Evolutionary conservation across 2,329 filamentous ascomycete genomes (phyloP).

Genomic region (Leptographium procerum): DNA sequence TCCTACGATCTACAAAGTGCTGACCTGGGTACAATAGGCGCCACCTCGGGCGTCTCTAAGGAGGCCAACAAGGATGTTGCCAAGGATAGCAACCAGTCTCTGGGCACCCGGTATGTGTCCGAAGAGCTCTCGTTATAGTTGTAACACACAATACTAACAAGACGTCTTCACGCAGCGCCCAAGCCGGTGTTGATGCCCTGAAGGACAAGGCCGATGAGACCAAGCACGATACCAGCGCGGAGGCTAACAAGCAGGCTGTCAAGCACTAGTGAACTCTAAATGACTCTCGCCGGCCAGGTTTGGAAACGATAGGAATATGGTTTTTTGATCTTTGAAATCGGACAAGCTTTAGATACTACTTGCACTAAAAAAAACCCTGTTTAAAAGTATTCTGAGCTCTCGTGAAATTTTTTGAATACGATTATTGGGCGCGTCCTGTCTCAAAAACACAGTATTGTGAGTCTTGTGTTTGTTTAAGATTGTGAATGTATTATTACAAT

Average conservation of each 20-base stretch:
- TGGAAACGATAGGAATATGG: no score
- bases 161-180: slow-evolving; percentile 13
- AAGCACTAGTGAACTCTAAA: slow-evolving; percentile 22
- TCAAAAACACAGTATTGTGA: no score
- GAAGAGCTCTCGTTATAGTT: no score
- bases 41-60: slow-evolving; percentile 35
- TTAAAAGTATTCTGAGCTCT: no score
- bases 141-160: slow-evolving; percentile 4
- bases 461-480: no score
- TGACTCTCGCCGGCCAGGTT: no score
- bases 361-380: no score
- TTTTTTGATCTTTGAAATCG: no score
- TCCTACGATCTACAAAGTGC: not conserved
- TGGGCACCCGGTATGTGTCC: slow-evolving; percentile 34
- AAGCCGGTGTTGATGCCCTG: slow-evolving; percentile 20
- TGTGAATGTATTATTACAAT: no score
- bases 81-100: slow-evolving; percentile 38
- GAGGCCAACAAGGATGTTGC: slow-evolving; percentile 49
- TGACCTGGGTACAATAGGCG: slow-evolving; percentile 15
- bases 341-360: no score
- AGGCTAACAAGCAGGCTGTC: slow-evolving; percentile 26
- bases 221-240: slow-evolving; percentile 21
- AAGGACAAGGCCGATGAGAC: slow-evolving; percentile 23
- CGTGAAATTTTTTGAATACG: no score
- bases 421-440: no score